These are phyloP conservation scores for Fusarium sambucinum DNA, from an alignment of 2,329 filamentous ascomycete species.

Conservation along the genomic window DNA sequence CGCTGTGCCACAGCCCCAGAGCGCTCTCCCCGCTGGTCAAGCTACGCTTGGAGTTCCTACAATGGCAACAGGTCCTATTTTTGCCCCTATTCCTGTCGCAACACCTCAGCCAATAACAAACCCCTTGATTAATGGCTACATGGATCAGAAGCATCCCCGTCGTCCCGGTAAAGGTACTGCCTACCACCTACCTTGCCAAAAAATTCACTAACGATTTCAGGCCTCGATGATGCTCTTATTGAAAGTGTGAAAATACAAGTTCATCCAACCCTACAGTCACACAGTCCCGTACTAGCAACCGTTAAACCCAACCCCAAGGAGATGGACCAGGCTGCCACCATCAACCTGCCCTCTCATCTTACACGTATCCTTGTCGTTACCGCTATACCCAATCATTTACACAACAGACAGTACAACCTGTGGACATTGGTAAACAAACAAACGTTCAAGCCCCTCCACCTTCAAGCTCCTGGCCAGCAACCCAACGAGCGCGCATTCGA, in stretches of 20 bases:
- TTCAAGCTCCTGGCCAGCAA: slow-evolving; percentile 67
- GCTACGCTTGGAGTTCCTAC: slow-evolving; percentile 9
- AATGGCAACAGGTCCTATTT: slow-evolving; percentile 3
- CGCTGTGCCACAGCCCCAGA: slow-evolving; percentile 24
- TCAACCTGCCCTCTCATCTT: slow-evolving; percentile 76
- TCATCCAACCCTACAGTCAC: slow-evolving; percentile 73
- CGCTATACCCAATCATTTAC: slow-evolving; percentile 71
- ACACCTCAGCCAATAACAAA: slow-evolving; percentile 47
- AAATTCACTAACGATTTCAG: slow-evolving; percentile 53
- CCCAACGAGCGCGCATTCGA: slow-evolving; percentile 79
- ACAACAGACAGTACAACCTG: slow-evolving; percentile 78
- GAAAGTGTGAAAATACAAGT: slow-evolving; percentile 74
- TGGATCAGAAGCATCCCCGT: slow-evolving; percentile 56
- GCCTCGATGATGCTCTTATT: slow-evolving; percentile 72
- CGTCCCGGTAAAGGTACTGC: slow-evolving; percentile 58
- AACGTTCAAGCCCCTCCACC: slow-evolving; percentile 63
- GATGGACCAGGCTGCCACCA: slow-evolving; percentile 77
- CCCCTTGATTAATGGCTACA: slow-evolving; percentile 49
- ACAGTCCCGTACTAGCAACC: slow-evolving; percentile 71
- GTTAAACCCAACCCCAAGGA: slow-evolving; percentile 74
- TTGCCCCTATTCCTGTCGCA: slow-evolving; percentile 34
- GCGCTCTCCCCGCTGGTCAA: slow-evolving; percentile 36
- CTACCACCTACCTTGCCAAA: no score
- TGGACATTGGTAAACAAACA: slow-evolving; percentile 79
- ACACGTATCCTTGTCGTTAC: slow-evolving; percentile 79